Evolutionary conservation across 1,139 yeast genomes (phyloP), one percentile per base, ranked within the genome.

Genomic region (Wickerhamomyces sp.): DNA sequence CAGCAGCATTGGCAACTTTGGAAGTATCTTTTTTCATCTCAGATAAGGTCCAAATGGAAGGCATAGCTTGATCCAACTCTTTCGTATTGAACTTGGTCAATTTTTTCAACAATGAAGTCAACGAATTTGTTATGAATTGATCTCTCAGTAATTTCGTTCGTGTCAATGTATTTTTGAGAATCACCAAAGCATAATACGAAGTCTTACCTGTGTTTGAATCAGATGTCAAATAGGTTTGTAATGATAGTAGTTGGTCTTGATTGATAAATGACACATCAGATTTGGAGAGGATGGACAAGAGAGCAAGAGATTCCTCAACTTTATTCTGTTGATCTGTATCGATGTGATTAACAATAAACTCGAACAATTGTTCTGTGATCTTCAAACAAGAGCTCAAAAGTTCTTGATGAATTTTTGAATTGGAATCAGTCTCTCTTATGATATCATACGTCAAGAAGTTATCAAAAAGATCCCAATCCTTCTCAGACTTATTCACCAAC

Each of bases 21-120:
- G 54, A 41, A 0, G 72, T 67, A 40, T 72, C 75, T 2, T 66
- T 61, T 28, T 65, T 63, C 46, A 70, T 58, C 10, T 47, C 54
- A 5, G 83, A 65, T 2, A 83, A 60, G 9, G 57, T 57, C 81
- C 87, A 77, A 6, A 75, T 58, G 38, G 85, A 68, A 3, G 88
- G 85, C 51, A 84, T 69, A 0, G 88, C 94, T 45, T 78, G 78
- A 19, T 73, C 75, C 12, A 85, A 56, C 46, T 83, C 89, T 38
- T 57, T 64, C 0, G 68, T 64, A 35, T 68, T 70, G 53, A 80
- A 70, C 42, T 71, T 79, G 3, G 88, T 78, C 30, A 86, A 55
- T 22, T 72, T 62, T 30, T 63, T 62, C 40, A 83, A 55, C 19
- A 85, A 51, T 9, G 72, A 66, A 1, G 65, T 51, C 48, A 77